Evolutionary conservation across 2,329 filamentous ascomycete genomes (phyloP), one percentile per base, ranked within the genome.

Genomic region (Botrytis squamosa): DNA sequence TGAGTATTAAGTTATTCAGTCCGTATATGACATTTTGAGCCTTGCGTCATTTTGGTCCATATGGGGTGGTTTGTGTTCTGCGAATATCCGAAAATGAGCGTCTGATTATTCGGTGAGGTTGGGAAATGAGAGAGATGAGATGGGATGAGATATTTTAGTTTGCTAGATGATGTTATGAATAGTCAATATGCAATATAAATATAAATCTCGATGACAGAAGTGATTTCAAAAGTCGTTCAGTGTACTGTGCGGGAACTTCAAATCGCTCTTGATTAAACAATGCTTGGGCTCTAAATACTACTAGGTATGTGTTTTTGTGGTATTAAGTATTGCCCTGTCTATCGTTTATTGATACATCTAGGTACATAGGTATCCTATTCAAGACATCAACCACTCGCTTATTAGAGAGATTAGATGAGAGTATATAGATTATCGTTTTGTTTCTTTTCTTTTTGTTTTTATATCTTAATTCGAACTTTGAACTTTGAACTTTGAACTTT

Each of bases 1-100:
- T 64, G 82, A 82, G 71, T 82, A 82, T 72, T 82, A 80, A 42
- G 20, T 73, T 66, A n/a, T 42, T n/a, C 29, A 40, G 29, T 38
- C 44, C 14, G 70, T 29, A 49, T 71, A 65, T 65, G 42, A 42
- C 59, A 52, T 71, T 49, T 29, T 71, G 55, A 71, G 69, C 33
- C 52, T 64, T 71, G 42, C 44, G 69, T 71, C 57, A 65, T 71
- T 71, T 55, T 66, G 44, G 55, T 65, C 44, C 36, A 66, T 55
- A 66, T 66, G 70, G 60, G 6, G 44, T 55, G 70, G 70, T 71
- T 55, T 71, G 70, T 71, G 44, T 71, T 71, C 70, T 70, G 70
- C 70, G 70, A 65, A 66, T 71, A 71, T 71, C 70, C 70, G 70
- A 62, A 70, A 71, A 71, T 42, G 70, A 71, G 70, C 71, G 65